Base-by-base conservation (phyloP, 257 asterid genomes). In the Nicotiana benthamiana region DNA sequence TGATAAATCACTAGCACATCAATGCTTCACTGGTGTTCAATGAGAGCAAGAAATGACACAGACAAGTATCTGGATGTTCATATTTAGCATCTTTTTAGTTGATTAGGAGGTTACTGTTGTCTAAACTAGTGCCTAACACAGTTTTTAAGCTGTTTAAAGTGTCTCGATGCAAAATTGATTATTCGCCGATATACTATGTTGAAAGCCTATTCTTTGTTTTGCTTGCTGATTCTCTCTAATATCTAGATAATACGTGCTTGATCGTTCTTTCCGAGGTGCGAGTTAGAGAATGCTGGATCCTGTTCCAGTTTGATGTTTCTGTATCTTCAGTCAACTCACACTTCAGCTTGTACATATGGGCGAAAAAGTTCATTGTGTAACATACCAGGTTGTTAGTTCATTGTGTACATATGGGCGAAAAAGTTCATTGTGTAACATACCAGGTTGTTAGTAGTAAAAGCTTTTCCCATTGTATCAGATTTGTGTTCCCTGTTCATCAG, bases 161-260 rank as follows among this genome's bases (percentile, higher is more conserved):
- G 77, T 52, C 22, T 15, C 1, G 8, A 72, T 20, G 60, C 60
- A 24, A 72, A 13, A 46, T 46, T 72, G 77, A 72, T 72, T 24
- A 46, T 72, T 68, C n/a, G 18, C 77, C 20, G 56, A 68, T 68
- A 52, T 11, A 68, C 32, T 20, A 20, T 67, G 53, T 40, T 26
- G 30, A 68, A 40, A 11, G 56, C 34, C 20, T 68, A 62, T 36
- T 79, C 26, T 48, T 24, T 79, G 60, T 51, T 79, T 79, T 11
- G 13, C 22, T 78, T 36, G 36, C 46, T 79, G 54, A 77, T 63
- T 48, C 18, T 46, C 72, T 43, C 16, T 43, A 70, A 51, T 40
- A 59, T 75, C 67, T 86, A 82, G 85, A 68, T 64, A 83, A 36
- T 80, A 34, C 89, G 32, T 76, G 82, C 80, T 57, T 83, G 86